A percentile compares a stretch with the other conserved stretches of the same genome.
Conservation (phyloP, 371 early-diverging fungal genomes). For the Rhizopus delemar region DNA sequence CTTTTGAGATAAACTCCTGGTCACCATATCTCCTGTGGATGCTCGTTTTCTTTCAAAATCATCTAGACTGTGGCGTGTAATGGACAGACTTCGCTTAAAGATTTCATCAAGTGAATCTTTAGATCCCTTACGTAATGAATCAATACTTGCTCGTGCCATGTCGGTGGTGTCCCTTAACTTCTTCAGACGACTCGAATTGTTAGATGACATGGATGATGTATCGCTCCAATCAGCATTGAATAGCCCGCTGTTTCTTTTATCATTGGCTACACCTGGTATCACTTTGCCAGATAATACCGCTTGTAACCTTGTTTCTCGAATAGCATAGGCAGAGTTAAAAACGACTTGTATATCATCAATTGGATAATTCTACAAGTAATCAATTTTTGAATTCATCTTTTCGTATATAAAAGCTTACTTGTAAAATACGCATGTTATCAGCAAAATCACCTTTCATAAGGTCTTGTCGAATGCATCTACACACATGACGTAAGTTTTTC, state of each 20-base stretch:
- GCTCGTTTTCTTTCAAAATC: conserved; percentile 38
- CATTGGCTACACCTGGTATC: conserved; percentile 43
- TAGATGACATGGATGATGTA: conserved; percentile 45
- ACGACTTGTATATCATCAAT: conserved; percentile 53
- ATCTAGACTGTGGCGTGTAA: conserved; percentile 12
- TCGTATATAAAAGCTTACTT: conserved; percentile 31
- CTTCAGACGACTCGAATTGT: conserved; percentile 38
- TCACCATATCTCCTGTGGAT: conserved; percentile 37
- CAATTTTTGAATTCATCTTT: background rate
- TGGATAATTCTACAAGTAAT: conserved; percentile 48
- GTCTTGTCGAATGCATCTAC: conserved; percentile 59
- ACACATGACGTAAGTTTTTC: background rate
- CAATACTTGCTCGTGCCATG: conserved; percentile 44
- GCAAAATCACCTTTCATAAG: conserved; percentile 64
- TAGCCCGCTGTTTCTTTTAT: conserved; percentile 33
- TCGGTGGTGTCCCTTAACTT: conserved; percentile 46
- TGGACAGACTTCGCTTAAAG: conserved; percentile 32
- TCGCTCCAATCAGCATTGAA: conserved; percentile 40
- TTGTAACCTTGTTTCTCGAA: conserved; percentile 43
- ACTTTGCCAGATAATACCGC: conserved; percentile 29
- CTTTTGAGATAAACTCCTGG: conserved; percentile 36
- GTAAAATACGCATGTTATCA: conserved; percentile 67
- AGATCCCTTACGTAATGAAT: conserved; percentile 43
- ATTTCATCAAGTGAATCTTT: conserved; percentile 47
- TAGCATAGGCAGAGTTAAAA: conserved; percentile 38